Evolutionary conservation across 2,329 filamentous ascomycete genomes (phyloP).

Genomic region (Pochonia chlamydosporia): DNA sequence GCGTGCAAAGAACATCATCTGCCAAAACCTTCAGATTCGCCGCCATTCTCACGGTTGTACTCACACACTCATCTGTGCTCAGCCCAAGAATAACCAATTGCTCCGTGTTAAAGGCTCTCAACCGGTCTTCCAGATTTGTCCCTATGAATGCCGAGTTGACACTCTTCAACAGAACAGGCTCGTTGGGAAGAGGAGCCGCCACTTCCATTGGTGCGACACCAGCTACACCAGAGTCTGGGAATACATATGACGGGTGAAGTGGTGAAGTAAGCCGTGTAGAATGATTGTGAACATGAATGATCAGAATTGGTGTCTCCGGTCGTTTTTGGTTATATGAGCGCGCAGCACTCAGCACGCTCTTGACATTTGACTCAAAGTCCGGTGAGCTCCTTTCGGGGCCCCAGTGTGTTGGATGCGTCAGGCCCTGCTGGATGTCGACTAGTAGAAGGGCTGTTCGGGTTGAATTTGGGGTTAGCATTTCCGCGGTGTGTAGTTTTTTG

Average conservation of each 20-base stretch:
- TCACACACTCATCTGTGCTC: neutral
- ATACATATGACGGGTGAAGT: neutral
- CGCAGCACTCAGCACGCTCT: neutral
- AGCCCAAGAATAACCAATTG: neutral
- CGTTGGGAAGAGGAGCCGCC: too few species aligned
- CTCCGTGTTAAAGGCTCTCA: neutral
- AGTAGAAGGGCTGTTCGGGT: neutral
- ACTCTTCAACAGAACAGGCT: neutral
- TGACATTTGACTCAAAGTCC: neutral
- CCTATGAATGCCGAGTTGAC: neutral
- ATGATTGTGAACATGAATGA: neutral
- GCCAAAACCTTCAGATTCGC: neutral
- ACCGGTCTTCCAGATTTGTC: neutral
- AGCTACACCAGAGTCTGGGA: too few species aligned
- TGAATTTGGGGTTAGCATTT: too few species aligned
- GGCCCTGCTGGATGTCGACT: neutral
- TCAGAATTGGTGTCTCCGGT: neutral
- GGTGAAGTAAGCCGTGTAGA: neutral
- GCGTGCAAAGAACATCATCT: neutral
- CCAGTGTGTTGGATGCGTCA: neutral
- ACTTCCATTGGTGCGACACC: too few species aligned
- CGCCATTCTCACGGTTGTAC: neutral
- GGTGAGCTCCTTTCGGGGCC: neutral
- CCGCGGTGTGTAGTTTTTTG: too few species aligned
- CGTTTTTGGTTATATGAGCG: neutral